Evolutionary conservation across 2,329 filamentous ascomycete species (phyloP).

Genomic region (Aspergillus ochraceus): DNA sequence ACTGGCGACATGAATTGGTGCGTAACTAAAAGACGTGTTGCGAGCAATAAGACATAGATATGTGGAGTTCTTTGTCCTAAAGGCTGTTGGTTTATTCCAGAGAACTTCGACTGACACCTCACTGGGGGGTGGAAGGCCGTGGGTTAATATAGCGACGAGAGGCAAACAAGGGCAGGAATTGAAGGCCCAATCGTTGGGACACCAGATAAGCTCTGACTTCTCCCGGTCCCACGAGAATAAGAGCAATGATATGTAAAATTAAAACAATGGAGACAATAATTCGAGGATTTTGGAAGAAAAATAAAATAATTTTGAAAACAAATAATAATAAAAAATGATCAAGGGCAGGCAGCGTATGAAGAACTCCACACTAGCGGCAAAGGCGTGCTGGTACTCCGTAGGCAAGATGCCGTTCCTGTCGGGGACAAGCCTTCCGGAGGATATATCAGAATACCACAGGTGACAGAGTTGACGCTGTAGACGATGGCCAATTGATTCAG

Average conservation of each 20-base stretch:
- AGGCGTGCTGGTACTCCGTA: slow-evolving; percentile 4
- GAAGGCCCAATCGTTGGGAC: slow-evolving; percentile 12
- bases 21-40: slow-evolving; percentile 11
- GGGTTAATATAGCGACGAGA: slow-evolving; percentile 10
- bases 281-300: not conserved
- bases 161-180: slow-evolving; percentile 7
- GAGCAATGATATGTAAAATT: not conserved
- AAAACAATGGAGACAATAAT: slow-evolving; percentile 1
- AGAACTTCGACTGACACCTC: not conserved
- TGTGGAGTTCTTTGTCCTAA: not conserved
- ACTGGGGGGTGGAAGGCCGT: slow-evolving; percentile 4
- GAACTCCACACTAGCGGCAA: slow-evolving; percentile 15
- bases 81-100: not conserved
- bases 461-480: slow-evolving; percentile 1
- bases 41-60: slow-evolving; percentile 1
- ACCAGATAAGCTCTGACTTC: slow-evolving; percentile 20
- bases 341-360: slow-evolving; percentile 10
- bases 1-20: slow-evolving; percentile 33
- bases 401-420: slow-evolving; percentile 15
- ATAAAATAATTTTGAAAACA: not conserved
- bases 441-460: slow-evolving; percentile 2
- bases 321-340: not conserved
- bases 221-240: slow-evolving; percentile 9
- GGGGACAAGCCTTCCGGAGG: slow-evolving; percentile 14
- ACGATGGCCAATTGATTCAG: slow-evolving; percentile 10